Conservation (phyloP, 192 early-diverging fungal species). For the Coemansia javaensis region DNA sequence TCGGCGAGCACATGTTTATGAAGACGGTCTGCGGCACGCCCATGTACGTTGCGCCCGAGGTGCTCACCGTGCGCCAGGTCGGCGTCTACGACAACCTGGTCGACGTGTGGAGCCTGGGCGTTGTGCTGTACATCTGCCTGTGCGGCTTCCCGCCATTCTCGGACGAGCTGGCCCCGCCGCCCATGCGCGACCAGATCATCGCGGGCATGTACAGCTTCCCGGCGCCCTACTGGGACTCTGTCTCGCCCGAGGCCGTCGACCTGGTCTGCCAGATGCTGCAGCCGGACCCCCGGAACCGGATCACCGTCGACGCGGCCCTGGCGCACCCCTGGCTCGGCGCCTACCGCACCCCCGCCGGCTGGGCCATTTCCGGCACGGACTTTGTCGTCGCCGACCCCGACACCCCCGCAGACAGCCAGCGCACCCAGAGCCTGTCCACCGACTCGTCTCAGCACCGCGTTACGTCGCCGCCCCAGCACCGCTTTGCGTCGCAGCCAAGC, state of each 20-base stretch:
- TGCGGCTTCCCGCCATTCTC: slow-evolving; percentile 87
- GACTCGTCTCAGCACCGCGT: slow-evolving; percentile 25
- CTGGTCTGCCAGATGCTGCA: slow-evolving; percentile 51
- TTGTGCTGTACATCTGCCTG: slow-evolving; percentile 89
- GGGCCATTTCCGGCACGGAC: slow-evolving; percentile 23
- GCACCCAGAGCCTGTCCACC: slow-evolving; percentile 38
- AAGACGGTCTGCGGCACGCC: slow-evolving; percentile 91
- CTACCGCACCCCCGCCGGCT: slow-evolving; percentile 14
- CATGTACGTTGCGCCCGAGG: slow-evolving; percentile 87
- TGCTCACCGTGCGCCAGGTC: slow-evolving; percentile 67
- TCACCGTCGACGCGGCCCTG: slow-evolving; percentile 53
- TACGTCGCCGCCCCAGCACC: not conserved
- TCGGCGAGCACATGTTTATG: slow-evolving; percentile 62
- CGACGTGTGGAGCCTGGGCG: slow-evolving; percentile 94
- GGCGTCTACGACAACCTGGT: slow-evolving; percentile 70
- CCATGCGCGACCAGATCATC: slow-evolving; percentile 63
- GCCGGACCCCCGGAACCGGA: slow-evolving; percentile 44
- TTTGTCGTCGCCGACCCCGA: slow-evolving; percentile 42
- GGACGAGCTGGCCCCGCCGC: slow-evolving; percentile 56
- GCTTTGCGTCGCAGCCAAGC: no score
- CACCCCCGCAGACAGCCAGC: slow-evolving; percentile 36
- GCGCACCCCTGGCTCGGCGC: slow-evolving; percentile 54
- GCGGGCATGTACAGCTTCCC: slow-evolving; percentile 71
- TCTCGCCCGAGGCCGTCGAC: slow-evolving; percentile 59
- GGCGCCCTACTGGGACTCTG: slow-evolving; percentile 71